Evolutionary conservation across 306 rosid species (phyloP).

Genomic region (Cicer yamashitae): DNA sequence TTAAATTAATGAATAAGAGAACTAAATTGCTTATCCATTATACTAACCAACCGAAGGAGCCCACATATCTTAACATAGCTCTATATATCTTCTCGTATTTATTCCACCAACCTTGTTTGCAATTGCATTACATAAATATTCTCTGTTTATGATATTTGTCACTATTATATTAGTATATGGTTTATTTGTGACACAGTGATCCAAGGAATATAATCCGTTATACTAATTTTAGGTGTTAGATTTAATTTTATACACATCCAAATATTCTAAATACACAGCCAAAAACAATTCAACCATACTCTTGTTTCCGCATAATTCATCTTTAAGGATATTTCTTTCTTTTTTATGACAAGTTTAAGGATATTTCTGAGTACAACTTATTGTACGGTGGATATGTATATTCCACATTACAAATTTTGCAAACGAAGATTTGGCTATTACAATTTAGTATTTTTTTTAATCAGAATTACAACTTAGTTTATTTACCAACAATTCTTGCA

Average conservation of each 20-base stretch:
- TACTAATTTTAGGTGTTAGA: slow-evolving; percentile 24
- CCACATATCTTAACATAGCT: slow-evolving; percentile 45
- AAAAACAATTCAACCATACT: slow-evolving; percentile 46
- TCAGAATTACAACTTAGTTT: not conserved
- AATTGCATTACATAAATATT: slow-evolving; percentile 37
- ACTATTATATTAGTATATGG: slow-evolving; percentile 9
- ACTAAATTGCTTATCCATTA: slow-evolving; percentile 47
- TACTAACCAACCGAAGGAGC: slow-evolving; percentile 46
- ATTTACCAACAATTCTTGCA: slow-evolving; percentile 24
- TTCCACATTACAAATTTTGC: slow-evolving; percentile 30
- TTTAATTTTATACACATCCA: slow-evolving; percentile 19
- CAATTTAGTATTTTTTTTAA: not conserved
- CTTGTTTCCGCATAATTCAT: slow-evolving; percentile 34
- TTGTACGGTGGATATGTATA: slow-evolving; percentile 38
- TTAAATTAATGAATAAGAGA: slow-evolving; percentile 10
- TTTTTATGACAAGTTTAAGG: slow-evolving; percentile 38
- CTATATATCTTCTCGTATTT: slow-evolving; percentile 8
- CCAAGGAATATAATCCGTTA: slow-evolving; percentile 44
- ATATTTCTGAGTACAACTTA: slow-evolving; percentile 57
- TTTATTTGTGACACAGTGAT: slow-evolving; percentile 20
- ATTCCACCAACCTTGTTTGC: not conserved
- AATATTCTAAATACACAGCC: slow-evolving; percentile 55
- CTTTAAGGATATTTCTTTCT: slow-evolving; percentile 54
- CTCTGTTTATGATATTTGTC: slow-evolving; percentile 25
- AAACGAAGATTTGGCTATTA: slow-evolving; percentile 22